These are phyloP conservation scores for Saraca asoca DNA, from an alignment of 331 rosid genomes.

Conservation along the genomic window DNA sequence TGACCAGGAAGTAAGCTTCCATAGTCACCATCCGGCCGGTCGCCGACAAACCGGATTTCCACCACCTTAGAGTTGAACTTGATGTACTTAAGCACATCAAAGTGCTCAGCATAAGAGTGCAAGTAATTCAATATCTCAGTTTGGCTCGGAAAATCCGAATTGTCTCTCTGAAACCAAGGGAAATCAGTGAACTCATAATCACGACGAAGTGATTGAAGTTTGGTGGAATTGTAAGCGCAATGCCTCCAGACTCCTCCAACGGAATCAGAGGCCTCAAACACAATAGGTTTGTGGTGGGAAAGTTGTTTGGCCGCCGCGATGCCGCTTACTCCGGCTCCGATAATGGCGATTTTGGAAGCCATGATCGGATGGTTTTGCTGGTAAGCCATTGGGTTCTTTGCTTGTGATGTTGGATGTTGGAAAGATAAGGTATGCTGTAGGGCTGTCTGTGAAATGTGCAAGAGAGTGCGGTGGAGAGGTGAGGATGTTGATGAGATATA, in stretches of 20 bases:
- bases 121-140: conserved; percentile 54
- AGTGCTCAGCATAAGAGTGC: conserved; percentile 62
- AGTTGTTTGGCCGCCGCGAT: conserved; percentile 72
- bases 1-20: conserved; percentile 33
- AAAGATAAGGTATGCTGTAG: neutral
- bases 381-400: conserved; percentile 1
- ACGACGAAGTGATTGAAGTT: conserved; percentile 63
- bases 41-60: conserved; percentile 48
- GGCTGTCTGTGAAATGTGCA: neutral
- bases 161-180: conserved; percentile 66
- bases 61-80: conserved; percentile 72
- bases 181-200: conserved; percentile 80
- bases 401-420: neutral
- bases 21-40: conserved; percentile 18
- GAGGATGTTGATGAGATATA: conserved; percentile 5
- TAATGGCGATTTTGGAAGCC: conserved; percentile 57
- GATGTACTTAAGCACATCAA: conserved; percentile 58
- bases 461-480: neutral
- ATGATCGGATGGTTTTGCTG: neutral
- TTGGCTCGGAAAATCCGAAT: conserved; percentile 50
- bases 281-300: conserved; percentile 57
- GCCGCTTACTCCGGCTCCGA: conserved; percentile 86
- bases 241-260: conserved; percentile 89
- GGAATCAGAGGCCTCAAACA: conserved; percentile 69
- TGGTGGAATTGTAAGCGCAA: conserved; percentile 69